These are phyloP conservation scores for Podospora comata DNA, from an alignment of 495 filamentous ascomycete genomes.

Conservation along the genomic window DNA sequence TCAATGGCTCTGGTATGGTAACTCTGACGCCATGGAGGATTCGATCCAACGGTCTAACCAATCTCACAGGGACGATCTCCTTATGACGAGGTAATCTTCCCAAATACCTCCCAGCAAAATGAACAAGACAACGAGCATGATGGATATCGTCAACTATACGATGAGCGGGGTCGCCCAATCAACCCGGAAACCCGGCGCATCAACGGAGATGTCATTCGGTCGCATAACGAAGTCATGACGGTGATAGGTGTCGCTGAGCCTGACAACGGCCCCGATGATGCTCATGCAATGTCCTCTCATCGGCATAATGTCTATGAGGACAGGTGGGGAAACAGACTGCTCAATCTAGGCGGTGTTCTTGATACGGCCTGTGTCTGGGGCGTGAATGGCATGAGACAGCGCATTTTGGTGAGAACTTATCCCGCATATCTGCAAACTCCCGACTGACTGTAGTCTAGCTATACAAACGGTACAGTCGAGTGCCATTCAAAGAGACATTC, in stretches of 20 bases:
- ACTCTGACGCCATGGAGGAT: background rate
- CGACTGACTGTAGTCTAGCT: constrained; percentile 32
- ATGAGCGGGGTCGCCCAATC: constrained; percentile 64
- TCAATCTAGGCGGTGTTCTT: constrained; percentile 37
- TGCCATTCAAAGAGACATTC: constrained; percentile 39
- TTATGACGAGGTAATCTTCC: constrained; percentile 60
- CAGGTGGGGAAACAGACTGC: constrained; percentile 37
- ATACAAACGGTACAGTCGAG: constrained; percentile 45
- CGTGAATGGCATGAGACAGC: constrained; percentile 49
- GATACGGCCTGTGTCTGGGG: constrained; percentile 50
- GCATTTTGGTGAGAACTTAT: constrained; percentile 43
- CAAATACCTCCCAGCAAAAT: constrained; percentile 32
- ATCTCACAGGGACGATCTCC: constrained; percentile 61
- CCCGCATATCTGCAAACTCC: background rate
- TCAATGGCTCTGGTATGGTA: constrained; percentile 50
- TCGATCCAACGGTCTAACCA: constrained; percentile 2
- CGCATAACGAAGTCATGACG: constrained; percentile 57
- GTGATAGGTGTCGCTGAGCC: constrained; percentile 54
- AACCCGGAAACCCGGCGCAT: constrained; percentile 55
- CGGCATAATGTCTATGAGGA: constrained; percentile 41
- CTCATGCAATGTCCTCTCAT: constrained; percentile 27
- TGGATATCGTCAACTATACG: constrained; percentile 58
- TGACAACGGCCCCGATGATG: constrained; percentile 34
- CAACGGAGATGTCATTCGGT: constrained; percentile 50
- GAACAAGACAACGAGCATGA: constrained; percentile 38